phyloP scores from a whole-genome alignment of 2,329 filamentous ascomycete species.

The Waltergamsia citrina region DNA sequence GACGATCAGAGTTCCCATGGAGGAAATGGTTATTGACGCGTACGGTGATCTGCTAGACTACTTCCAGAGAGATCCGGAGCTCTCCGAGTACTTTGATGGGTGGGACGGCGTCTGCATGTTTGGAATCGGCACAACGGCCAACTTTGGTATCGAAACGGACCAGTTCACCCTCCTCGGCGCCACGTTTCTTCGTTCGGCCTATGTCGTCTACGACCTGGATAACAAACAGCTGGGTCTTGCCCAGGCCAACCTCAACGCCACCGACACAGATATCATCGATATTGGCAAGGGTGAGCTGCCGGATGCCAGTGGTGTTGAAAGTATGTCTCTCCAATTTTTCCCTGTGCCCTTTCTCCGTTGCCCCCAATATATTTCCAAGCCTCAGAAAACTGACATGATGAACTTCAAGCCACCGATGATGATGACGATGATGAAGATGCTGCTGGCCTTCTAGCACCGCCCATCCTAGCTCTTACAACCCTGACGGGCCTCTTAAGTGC shows the following conservation, averaged over 20 bases:
- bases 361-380: background rate
- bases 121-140: slow-evolving; percentile 35
- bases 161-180: slow-evolving; percentile 43
- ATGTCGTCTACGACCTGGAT: slow-evolving; percentile 45
- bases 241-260: slow-evolving; percentile 40
- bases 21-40: slow-evolving; percentile 39
- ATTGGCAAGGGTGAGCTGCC: slow-evolving; percentile 31
- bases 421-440: slow-evolving; percentile 1
- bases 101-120: slow-evolving; percentile 41
- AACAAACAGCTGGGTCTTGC: slow-evolving; percentile 41
- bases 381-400: background rate
- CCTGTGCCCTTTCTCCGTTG: background rate
- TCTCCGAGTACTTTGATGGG: slow-evolving; percentile 20
- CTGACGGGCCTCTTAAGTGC: slow-evolving; percentile 2
- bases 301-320: slow-evolving; percentile 30
- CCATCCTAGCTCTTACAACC: background rate
- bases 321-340: slow-evolving; percentile 10
- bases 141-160: slow-evolving; percentile 17
- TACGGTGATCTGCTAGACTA: slow-evolving; percentile 24
- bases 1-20: slow-evolving; percentile 38
- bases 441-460: background rate
- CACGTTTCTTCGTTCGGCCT: slow-evolving; percentile 47
- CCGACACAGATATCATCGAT: slow-evolving; percentile 32
- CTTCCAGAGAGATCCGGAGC: slow-evolving; percentile 17
- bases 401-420: background rate